A percentile compares a stretch with the other conserved stretches of the same genome.
Conservation (phyloP, 371 early-diverging fungal species). For the Rhizopus microsporus region DNA sequence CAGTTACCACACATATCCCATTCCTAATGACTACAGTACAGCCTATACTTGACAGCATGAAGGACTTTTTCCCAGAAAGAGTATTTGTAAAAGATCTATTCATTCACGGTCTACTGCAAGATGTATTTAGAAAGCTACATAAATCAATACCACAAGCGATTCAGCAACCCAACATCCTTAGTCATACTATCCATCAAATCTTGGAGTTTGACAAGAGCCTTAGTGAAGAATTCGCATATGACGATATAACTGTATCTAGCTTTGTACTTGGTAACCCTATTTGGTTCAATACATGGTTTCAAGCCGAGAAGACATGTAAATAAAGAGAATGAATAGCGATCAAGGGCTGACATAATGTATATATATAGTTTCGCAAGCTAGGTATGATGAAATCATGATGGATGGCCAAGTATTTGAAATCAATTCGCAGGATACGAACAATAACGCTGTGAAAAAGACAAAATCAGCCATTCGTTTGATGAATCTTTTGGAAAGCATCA, state of each 20-base stretch:
- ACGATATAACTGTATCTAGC: constrained; percentile 44
- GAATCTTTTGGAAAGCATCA: constrained; percentile 62
- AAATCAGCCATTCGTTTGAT: constrained; percentile 62
- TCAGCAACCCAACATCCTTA: constrained; percentile 60
- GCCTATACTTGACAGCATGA: constrained; percentile 24
- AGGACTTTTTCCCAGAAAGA: constrained; percentile 1
- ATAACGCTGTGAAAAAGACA: constrained; percentile 25
- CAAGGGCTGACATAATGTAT: background rate
- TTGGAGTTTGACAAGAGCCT: constrained; percentile 75
- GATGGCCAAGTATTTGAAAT: constrained; percentile 65
- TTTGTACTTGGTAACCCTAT: constrained; percentile 56
- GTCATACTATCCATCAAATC: constrained; percentile 75
- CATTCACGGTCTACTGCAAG: constrained; percentile 60
- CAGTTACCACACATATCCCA: constrained; percentile 47
- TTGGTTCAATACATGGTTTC: constrained; percentile 74
- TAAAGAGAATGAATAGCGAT: constrained; percentile 2
- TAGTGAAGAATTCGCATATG: constrained; percentile 68
- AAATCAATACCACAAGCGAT: constrained; percentile 58
- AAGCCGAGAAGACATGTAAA: constrained; percentile 71
- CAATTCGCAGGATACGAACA: constrained; percentile 37
- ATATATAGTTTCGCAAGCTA: constrained; percentile 53
- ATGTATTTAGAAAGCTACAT: constrained; percentile 66
- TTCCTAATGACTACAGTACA: constrained; percentile 43
- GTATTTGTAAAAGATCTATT: constrained; percentile 66
- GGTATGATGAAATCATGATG: constrained; percentile 64